These are phyloP conservation scores for Jatropha multifida DNA, from an alignment of 441 rosid species.

Conservation along the genomic window DNA sequence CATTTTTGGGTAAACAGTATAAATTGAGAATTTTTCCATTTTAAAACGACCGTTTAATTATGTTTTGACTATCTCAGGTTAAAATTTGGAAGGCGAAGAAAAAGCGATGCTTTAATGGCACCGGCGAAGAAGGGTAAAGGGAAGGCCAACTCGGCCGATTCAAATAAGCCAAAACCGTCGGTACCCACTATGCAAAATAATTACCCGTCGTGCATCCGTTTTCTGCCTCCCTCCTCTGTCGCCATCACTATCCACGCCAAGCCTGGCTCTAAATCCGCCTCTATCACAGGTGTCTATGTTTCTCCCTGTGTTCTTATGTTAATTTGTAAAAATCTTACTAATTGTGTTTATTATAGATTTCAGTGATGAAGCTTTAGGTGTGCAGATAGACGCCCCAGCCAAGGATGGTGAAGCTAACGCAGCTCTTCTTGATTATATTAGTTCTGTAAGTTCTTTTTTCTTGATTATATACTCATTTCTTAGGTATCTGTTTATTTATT, in stretches of 20 bases:
- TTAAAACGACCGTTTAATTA: too few relatives aligned
- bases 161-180: constrained; percentile 32
- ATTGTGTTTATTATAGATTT: constrained; percentile 39
- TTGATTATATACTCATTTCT: not conserved
- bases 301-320: not conserved
- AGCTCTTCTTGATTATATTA: constrained; percentile 79
- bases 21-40: too few relatives aligned
- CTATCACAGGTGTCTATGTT: constrained; percentile 58
- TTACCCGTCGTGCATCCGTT: constrained; percentile 62
- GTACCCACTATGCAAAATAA: constrained; percentile 6
- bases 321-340: not conserved
- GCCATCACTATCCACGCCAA: constrained; percentile 91
- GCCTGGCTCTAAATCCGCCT: constrained; percentile 86
- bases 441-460: constrained; percentile 53
- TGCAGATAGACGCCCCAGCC: constrained; percentile 88
- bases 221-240: constrained; percentile 65
- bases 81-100: not conserved
- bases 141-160: constrained; percentile 39
- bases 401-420: constrained; percentile 95
- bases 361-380: constrained; percentile 81
- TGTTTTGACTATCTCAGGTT: too few relatives aligned
- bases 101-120: constrained; percentile 38
- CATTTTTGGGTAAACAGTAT: too few relatives aligned
- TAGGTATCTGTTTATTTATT: too few relatives aligned
- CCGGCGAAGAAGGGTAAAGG: constrained; percentile 65